Percentiles rank a stretch among this genome's conserved stretches.
These are phyloP conservation scores for Xylariaceae sp. DNA, from an alignment of 2,329 filamentous ascomycete species.

Conservation along the genomic window DNA sequence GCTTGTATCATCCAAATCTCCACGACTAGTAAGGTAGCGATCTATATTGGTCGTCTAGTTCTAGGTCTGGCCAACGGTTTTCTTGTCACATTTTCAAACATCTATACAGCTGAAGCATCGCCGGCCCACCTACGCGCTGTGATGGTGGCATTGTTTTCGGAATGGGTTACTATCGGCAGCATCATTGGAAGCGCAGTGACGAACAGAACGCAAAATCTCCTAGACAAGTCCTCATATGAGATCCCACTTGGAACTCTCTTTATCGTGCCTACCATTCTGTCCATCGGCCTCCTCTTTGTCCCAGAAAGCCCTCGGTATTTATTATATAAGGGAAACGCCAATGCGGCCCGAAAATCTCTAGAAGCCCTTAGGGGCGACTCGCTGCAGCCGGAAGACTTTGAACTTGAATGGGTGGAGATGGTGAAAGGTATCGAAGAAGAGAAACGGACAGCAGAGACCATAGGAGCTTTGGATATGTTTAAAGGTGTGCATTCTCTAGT, in stretches of 20 bases:
- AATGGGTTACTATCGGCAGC: conserved; percentile 55
- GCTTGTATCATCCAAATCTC: conserved; percentile 53
- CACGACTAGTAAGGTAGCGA: conserved; percentile 45
- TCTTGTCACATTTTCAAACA: conserved; percentile 52
- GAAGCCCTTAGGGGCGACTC: conserved; percentile 40
- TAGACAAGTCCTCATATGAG: conserved; percentile 49
- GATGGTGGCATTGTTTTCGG: conserved; percentile 54
- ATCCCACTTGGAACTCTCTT: conserved; percentile 54
- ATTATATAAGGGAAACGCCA: conserved; percentile 41
- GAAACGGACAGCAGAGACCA: conserved; percentile 40
- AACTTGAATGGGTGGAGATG: conserved; percentile 49
- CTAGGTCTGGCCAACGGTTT: conserved; percentile 52
- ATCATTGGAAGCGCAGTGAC: conserved; percentile 53
- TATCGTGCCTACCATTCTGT: conserved; percentile 54
- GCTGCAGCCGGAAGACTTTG: conserved; percentile 40
- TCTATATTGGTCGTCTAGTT: conserved; percentile 54
- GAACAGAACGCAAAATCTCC: conserved; percentile 47
- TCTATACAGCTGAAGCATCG: conserved; percentile 55
- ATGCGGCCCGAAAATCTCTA: conserved; percentile 39
- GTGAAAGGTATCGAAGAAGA: conserved; percentile 47
- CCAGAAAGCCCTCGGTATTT: conserved; percentile 54
- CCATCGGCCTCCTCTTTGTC: conserved; percentile 52
- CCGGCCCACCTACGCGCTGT: conserved; percentile 56
- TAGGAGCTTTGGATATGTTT: conserved; percentile 47
- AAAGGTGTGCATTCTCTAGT: conserved; percentile 29